Evolutionary conservation across 129 eudicot genomes (phyloP).

Genomic region (Pittosporum tobira): DNA sequence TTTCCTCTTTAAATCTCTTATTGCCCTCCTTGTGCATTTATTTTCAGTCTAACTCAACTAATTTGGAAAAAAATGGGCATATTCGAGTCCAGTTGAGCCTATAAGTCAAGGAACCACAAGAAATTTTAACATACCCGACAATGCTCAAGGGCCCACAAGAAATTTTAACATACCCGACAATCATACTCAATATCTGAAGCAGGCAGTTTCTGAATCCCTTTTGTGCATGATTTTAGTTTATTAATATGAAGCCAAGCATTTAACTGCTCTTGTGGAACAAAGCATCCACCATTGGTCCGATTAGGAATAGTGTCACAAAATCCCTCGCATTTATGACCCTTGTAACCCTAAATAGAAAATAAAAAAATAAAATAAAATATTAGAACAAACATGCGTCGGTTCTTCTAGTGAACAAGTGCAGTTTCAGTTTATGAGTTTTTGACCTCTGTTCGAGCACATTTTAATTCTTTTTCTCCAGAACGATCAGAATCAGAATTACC

Average conservation of each 20-base stretch:
- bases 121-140: too few relatives aligned
- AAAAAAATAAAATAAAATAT: not conserved
- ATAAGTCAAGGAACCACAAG: too few relatives aligned
- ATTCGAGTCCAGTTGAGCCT: too few relatives aligned
- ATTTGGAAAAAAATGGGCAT: too few relatives aligned
- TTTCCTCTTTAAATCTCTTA: too few relatives aligned
- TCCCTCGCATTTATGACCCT: constrained; percentile 55
- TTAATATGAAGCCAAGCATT: constrained; percentile 77
- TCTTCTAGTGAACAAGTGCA: not conserved
- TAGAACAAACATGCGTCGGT: not conserved
- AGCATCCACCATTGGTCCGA: constrained; percentile 24
- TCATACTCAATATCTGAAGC: constrained; percentile 46
- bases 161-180: constrained; percentile 40
- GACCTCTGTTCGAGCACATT: constrained; percentile 76
- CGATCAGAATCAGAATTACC: constrained; percentile 11
- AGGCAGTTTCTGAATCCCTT: constrained; percentile 35
- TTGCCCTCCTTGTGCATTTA: too few relatives aligned
- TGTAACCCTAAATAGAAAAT: constrained; percentile 38
- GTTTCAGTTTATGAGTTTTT: constrained; percentile 2
- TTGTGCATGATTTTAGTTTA: constrained; percentile 30
- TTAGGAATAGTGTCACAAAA: constrained; percentile 30
- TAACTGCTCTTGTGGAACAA: constrained; percentile 70
- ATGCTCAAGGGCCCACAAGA: not conserved
- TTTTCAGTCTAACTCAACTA: too few relatives aligned
- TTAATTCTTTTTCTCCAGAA: constrained; percentile 29